phyloP scores from a whole-genome alignment of 441 rosid genomes.

The Adansonia gregorii region DNA sequence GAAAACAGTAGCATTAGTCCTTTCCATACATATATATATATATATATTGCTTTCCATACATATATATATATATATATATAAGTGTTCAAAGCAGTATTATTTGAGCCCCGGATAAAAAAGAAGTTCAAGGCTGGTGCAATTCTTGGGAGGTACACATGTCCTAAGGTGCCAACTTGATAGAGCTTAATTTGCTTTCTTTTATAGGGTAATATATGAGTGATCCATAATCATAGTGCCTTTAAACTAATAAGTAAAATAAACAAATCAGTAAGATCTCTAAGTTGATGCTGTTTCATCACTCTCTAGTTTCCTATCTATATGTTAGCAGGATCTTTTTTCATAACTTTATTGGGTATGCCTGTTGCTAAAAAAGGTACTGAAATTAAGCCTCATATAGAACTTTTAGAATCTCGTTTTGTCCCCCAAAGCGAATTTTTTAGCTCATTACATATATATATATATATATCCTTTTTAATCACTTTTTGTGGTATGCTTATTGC shows the following conservation, averaged over 20 bases:
- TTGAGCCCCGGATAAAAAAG: not conserved
- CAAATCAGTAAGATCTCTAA: not conserved
- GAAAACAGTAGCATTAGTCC: not conserved
- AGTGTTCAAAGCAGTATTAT: not conserved
- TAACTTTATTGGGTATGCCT: not conserved
- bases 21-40: not conserved
- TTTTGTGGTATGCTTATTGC: not conserved
- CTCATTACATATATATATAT: not conserved
- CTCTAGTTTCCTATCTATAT: not conserved
- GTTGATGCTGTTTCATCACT: not conserved
- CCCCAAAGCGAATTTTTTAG: not conserved
- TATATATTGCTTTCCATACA: too few relatives aligned
- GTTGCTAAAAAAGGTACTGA: not conserved
- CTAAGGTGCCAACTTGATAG: not conserved
- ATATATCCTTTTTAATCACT: not conserved
- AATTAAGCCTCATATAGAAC: not conserved
- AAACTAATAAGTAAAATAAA: not conserved
- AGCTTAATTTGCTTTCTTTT: not conserved
- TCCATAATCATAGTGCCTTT: not conserved
- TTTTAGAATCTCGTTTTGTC: not conserved
- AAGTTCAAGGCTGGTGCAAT: not conserved
- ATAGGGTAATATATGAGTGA: not conserved
- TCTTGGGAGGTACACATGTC: not conserved
- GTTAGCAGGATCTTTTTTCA: not conserved
- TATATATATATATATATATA: not conserved